phyloP scores from a whole-genome alignment of 441 rosid genomes.

The Manihot esculenta region DNA sequence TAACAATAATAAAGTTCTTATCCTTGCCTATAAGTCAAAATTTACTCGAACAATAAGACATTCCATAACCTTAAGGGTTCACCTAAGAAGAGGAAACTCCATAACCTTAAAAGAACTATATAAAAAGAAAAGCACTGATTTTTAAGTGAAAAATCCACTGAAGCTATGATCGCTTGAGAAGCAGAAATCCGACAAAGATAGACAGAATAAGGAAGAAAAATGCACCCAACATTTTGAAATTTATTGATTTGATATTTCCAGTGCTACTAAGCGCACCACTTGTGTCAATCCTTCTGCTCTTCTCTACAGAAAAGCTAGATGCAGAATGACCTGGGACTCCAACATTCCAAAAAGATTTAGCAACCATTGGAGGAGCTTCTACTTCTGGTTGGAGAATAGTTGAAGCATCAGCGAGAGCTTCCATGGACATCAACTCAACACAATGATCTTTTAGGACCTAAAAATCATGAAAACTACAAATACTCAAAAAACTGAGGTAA shows the following conservation, averaged over 20 bases:
- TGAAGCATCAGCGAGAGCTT: conserved; percentile 48
- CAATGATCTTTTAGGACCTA: conserved; percentile 86
- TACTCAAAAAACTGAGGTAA: conserved; percentile 10
- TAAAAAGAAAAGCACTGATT: not conserved
- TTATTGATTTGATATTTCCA: conserved; percentile 24
- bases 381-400: conserved; percentile 58
- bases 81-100: no score
- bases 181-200: conserved; percentile 48
- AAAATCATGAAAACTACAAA: not conserved
- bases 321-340: conserved; percentile 31
- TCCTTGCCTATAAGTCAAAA: no score
- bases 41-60: not conserved
- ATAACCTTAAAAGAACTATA: not conserved
- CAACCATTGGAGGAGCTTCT: conserved; percentile 42
- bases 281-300: conserved; percentile 20
- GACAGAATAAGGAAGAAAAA: conserved; percentile 57
- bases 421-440: conserved; percentile 77
- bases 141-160: not conserved
- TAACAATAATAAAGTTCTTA: no score
- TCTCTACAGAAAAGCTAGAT: conserved; percentile 28
- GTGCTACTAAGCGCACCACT: conserved; percentile 25
- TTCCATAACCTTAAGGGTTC: no score
- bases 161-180: conserved; percentile 31
- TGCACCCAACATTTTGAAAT: conserved; percentile 40
- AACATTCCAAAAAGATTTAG: conserved; percentile 69